Conservation (phyloP, 306 rosid genomes). For the Cicer arietinum region DNA sequence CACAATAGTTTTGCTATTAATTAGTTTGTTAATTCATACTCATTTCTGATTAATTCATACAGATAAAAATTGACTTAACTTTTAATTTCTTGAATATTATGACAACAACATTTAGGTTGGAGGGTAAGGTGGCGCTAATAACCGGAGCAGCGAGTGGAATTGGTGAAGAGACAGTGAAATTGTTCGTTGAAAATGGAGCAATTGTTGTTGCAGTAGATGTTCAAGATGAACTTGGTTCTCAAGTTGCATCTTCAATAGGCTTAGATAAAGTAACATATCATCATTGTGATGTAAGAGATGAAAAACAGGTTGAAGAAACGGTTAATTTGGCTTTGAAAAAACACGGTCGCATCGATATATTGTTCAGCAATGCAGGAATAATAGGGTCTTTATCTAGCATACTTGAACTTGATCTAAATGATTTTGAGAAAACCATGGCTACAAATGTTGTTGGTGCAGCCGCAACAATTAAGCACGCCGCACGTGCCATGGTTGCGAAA, state of each 20-base stretch:
- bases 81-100: background rate
- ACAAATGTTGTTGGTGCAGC: conserved; percentile 78
- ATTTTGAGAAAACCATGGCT: conserved; percentile 66
- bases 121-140: conserved; percentile 82
- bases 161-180: conserved; percentile 72
- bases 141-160: conserved; percentile 94
- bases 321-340: conserved; percentile 61
- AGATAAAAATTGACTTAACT: background rate
- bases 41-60: too few relatives aligned
- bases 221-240: conserved; percentile 75
- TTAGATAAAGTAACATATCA: conserved; percentile 56
- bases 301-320: conserved; percentile 68
- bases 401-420: conserved; percentile 71
- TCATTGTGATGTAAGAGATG: conserved; percentile 87
- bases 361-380: conserved; percentile 88
- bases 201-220: conserved; percentile 69
- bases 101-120: conserved; percentile 51
- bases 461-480: conserved; percentile 67
- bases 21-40: too few relatives aligned
- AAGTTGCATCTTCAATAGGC: conserved; percentile 61
- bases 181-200: conserved; percentile 75
- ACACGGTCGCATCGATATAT: conserved; percentile 65
- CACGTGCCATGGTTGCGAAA: conserved; percentile 71
- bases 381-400: conserved; percentile 65
- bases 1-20: background rate